A percentile compares a stretch with the other conserved stretches of the same genome.
These are phyloP conservation scores for Ettlia oleoabundans DNA, from an alignment of 139 green algal species.

Conservation along the genomic window DNA sequence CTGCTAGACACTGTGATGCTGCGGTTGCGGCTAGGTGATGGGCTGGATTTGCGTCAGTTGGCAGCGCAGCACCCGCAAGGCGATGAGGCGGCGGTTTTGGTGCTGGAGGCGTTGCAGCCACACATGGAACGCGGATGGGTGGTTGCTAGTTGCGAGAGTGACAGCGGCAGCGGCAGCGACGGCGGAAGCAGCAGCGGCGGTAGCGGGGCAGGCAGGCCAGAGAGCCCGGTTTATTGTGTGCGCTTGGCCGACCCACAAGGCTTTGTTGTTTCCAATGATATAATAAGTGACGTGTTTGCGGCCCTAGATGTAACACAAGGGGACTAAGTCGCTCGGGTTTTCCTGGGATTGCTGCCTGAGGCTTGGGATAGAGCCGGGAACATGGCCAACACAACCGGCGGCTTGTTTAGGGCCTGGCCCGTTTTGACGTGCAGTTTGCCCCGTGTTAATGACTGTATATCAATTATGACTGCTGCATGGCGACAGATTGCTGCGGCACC, in stretches of 20 bases:
- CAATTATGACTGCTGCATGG: too few relatives aligned
- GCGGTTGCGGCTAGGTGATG: constrained; percentile 73
- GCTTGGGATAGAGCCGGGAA: too few relatives aligned
- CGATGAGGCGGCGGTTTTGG: background rate
- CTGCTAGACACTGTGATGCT: constrained; percentile 91
- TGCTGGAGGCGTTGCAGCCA: constrained; percentile 44
- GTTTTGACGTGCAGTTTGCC: too few relatives aligned
- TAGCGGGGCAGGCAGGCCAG: too few relatives aligned
- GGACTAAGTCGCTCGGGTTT: too few relatives aligned
- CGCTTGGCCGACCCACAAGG: constrained; percentile 81
- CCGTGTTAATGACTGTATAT: too few relatives aligned
- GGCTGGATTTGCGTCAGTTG: constrained; percentile 70
- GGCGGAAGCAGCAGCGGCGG: constrained; percentile 19
- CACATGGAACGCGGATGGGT: constrained; percentile 49
- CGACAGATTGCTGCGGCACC: too few relatives aligned
- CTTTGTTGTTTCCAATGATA: constrained; percentile 86
- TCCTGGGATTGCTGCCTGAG: too few relatives aligned
- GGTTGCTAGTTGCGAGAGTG: background rate
- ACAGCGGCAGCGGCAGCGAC: background rate
- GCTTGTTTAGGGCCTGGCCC: too few relatives aligned
- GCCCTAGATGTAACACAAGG: constrained; percentile 47
- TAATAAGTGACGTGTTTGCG: constrained; percentile 87
- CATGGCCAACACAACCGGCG: too few relatives aligned
- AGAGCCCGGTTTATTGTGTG: constrained; percentile 31
- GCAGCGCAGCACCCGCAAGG: constrained; percentile 20